These are phyloP conservation scores for Pythium insidiosum DNA, from an alignment of 352 stramenopile species.

Conservation along the genomic window DNA sequence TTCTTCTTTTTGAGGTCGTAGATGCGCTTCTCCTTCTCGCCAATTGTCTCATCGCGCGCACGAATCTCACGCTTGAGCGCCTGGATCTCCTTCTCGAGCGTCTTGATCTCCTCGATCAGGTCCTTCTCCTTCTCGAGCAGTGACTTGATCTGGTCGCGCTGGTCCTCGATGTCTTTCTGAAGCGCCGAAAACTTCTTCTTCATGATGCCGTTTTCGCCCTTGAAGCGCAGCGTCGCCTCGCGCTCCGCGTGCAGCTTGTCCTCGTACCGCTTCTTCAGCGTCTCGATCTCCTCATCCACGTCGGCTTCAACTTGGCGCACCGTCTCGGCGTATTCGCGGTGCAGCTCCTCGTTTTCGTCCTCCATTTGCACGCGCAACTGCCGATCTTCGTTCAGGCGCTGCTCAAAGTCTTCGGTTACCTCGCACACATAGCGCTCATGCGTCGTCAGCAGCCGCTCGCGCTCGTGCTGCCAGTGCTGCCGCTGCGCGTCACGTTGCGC, in stretches of 20 bases:
- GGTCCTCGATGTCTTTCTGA: conserved; percentile 90
- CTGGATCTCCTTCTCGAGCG: conserved; percentile 88
- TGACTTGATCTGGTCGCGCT: conserved; percentile 85
- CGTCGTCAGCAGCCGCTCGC: conserved; percentile 44
- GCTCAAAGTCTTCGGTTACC: conserved; percentile 88
- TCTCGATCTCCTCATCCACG: conserved; percentile 84
- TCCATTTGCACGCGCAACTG: conserved; percentile 75
- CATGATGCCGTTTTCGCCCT: conserved; percentile 92
- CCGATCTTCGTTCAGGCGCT: conserved; percentile 84
- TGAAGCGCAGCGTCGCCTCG: conserved; percentile 86
- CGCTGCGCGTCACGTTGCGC: conserved; percentile 82
- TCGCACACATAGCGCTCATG: conserved; percentile 83
- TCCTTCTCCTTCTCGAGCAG: conserved; percentile 87
- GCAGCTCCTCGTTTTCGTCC: conserved; percentile 80
- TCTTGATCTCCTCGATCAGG: conserved; percentile 78
- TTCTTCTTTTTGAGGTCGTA: conserved; percentile 96
- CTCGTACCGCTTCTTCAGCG: conserved; percentile 85
- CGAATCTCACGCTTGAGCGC: conserved; percentile 93
- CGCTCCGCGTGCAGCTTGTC: conserved; percentile 80
- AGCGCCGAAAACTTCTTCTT: conserved; percentile 90
- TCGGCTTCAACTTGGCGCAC: conserved; percentile 77
- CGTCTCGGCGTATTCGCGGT: conserved; percentile 68
- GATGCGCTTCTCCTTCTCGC: conserved; percentile 93
- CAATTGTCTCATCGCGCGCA: conserved; percentile 91
- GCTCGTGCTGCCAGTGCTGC: conserved; percentile 60